These are phyloP conservation scores for Penicillium sp. DNA, from an alignment of 2,329 filamentous ascomycete species.

Conservation along the genomic window DNA sequence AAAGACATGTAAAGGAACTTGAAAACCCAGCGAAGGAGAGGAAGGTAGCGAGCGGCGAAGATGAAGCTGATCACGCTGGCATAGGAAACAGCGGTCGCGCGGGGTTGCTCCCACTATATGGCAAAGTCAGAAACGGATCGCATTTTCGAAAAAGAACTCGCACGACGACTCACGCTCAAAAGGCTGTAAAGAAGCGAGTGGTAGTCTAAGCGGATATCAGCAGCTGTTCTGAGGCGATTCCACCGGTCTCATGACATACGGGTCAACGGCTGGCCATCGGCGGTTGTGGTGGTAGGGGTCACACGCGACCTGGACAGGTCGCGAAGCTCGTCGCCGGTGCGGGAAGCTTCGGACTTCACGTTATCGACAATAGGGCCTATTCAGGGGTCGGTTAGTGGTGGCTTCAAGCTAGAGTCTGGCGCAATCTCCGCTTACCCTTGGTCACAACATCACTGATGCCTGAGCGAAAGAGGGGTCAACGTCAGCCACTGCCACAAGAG, in stretches of 20 bases:
- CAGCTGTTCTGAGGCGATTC: background rate
- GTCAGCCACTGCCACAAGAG: conserved; percentile 20
- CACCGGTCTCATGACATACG: conserved; percentile 44
- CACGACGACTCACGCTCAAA: conserved; percentile 54
- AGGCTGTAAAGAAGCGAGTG: conserved; percentile 69
- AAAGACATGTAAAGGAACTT: conserved; percentile 62
- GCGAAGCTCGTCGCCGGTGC: conserved; percentile 60
- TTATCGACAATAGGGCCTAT: conserved; percentile 59
- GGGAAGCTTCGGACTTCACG: conserved; percentile 58
- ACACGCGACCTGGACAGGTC: conserved; percentile 58
- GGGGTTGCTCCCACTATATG: conserved; percentile 65
- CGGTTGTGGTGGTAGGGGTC: conserved; percentile 56
- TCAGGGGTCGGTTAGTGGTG: conserved; percentile 17
- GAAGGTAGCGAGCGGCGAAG: conserved; percentile 64
- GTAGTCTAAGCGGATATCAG: conserved; percentile 52
- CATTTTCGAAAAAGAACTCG: background rate
- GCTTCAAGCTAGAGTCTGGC: conserved; percentile 1
- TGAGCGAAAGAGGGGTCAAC: conserved; percentile 13
- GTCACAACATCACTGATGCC: conserved; percentile 29
- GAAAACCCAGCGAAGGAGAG: conserved; percentile 63
- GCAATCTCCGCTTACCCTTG: conserved; percentile 22
- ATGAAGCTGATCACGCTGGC: conserved; percentile 59
- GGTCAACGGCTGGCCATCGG: conserved; percentile 64
- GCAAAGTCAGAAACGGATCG: conserved; percentile 5
- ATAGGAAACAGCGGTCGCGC: conserved; percentile 64